Conservation (phyloP, 2,329 filamentous ascomycete species). For the Colletotrichum gloeosporioides region DNA sequence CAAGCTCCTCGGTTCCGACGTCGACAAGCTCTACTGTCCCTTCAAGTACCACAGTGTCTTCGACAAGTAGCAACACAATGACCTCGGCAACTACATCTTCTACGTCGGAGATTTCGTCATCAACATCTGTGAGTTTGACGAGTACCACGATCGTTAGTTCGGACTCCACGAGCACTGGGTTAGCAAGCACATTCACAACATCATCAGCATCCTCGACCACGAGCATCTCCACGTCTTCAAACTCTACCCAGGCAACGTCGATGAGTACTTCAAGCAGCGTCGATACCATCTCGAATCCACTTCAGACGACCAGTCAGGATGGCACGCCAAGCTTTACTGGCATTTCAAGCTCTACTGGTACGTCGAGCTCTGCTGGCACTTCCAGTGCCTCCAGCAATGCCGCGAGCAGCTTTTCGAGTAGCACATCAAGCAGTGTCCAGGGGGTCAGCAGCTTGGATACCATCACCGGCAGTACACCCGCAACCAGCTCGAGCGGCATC, state of each 20-base stretch:
- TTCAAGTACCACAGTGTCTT: not conserved
- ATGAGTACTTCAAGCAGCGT: not conserved
- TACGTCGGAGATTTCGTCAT: not conserved
- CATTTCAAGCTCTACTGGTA: not conserved
- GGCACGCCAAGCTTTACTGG: not conserved
- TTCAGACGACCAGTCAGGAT: not conserved
- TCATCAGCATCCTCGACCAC: not conserved
- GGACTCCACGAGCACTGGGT: not conserved
- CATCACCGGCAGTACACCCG: not conserved
- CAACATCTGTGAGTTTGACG: not conserved
- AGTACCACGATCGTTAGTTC: not conserved
- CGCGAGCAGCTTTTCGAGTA: not conserved
- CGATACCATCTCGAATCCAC: fast-evolving
- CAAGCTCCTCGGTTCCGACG: not conserved
- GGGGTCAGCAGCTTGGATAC: not conserved
- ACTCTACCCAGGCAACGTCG: fast-evolving
- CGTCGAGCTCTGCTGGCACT: not conserved
- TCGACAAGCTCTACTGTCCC: not conserved
- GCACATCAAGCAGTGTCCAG: not conserved
- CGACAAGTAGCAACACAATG: not conserved
- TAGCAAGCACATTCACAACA: not conserved
- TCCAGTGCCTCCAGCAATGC: not conserved
- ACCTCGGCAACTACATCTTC: not conserved
- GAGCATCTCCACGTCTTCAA: not conserved
- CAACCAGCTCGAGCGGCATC: not conserved